Conservation (phyloP, 2,329 filamentous ascomycete species). For the Penicillium sp. region DNA sequence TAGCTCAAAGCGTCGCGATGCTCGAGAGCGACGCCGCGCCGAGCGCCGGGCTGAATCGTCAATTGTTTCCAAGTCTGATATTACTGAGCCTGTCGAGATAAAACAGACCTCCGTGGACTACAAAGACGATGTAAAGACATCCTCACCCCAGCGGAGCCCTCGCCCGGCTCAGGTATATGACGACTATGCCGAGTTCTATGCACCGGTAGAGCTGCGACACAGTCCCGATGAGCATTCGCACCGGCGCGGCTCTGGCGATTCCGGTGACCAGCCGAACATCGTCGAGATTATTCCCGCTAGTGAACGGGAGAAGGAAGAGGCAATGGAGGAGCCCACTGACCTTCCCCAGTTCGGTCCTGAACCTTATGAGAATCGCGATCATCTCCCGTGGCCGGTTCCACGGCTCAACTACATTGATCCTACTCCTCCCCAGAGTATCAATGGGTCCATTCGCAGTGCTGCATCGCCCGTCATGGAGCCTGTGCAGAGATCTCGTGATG, state of each 20-base stretch:
- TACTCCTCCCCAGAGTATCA: constrained; percentile 52
- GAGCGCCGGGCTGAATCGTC: constrained; percentile 26
- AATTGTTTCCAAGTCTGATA: constrained; percentile 23
- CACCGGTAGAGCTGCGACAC: constrained; percentile 39
- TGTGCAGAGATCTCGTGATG: constrained; percentile 18
- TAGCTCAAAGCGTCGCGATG: constrained; percentile 34
- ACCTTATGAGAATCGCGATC: constrained; percentile 16
- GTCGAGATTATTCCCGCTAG: constrained; percentile 31
- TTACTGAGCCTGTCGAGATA: constrained; percentile 18
- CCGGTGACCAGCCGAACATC: constrained; percentile 26
- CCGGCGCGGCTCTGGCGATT: constrained; percentile 15
- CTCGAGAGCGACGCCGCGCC: constrained; percentile 37
- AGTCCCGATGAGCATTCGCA: constrained; percentile 36
- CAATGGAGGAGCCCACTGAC: constrained; percentile 13
- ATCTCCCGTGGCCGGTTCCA: constrained; percentile 47
- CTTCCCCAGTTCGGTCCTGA: constrained; percentile 18
- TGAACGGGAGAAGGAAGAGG: constrained; percentile 17
- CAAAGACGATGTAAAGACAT: constrained; percentile 22
- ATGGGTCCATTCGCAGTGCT: constrained; percentile 34
- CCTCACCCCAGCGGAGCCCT: constrained; percentile 27
- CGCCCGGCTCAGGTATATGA: constrained; percentile 38
- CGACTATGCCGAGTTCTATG: constrained; percentile 42
- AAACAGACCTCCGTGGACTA: constrained; percentile 11
- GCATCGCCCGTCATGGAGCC: constrained; percentile 33
- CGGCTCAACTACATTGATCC: constrained; percentile 55